Percentiles rank a stretch among this genome's conserved stretches.
Evolutionary conservation across 1,139 yeast genomes (phyloP).

Genomic region (Scheffersomyces stambukii): DNA sequence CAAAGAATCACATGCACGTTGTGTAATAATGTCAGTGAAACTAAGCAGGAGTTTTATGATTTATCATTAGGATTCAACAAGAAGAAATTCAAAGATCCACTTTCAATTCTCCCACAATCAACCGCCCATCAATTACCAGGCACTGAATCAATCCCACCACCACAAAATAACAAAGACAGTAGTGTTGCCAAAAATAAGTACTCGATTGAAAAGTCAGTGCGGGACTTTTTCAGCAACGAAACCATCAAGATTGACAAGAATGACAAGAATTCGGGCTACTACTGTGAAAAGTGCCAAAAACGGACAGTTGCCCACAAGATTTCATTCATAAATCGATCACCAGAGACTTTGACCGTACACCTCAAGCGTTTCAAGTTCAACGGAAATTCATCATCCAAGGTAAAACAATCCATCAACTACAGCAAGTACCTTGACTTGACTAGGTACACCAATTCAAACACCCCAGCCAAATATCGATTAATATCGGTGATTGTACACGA

Average conservation of each 20-base stretch:
- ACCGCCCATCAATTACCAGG: neutral
- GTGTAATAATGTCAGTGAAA: constrained; percentile 79
- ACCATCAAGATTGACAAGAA: constrained; percentile 60
- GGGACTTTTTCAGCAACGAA: constrained; percentile 80
- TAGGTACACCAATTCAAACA: constrained; percentile 44
- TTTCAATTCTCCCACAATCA: constrained; percentile 1
- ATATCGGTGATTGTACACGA: constrained; percentile 90
- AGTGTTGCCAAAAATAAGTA: constrained; percentile 32
- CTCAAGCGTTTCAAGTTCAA: constrained; percentile 87
- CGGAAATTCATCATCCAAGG: constrained; percentile 71
- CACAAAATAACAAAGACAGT: constrained; percentile 6
- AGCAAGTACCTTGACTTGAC: constrained; percentile 74
- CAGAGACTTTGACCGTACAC: constrained; percentile 84
- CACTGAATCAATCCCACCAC: neutral
- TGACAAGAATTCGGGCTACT: constrained; percentile 65
- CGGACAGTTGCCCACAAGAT: constrained; percentile 76
- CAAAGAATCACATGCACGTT: constrained; percentile 80
- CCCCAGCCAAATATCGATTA: constrained; percentile 64
- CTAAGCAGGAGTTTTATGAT: constrained; percentile 93
- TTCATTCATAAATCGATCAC: constrained; percentile 72
- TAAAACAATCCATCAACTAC: constrained; percentile 80
- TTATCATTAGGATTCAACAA: constrained; percentile 69
- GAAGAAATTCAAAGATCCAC: constrained; percentile 23
- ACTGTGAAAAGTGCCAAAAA: constrained; percentile 81
- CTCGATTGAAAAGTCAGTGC: constrained; percentile 68